phyloP scores from a whole-genome alignment of 306 rosid species.

The Spatholobus suberectus region DNA sequence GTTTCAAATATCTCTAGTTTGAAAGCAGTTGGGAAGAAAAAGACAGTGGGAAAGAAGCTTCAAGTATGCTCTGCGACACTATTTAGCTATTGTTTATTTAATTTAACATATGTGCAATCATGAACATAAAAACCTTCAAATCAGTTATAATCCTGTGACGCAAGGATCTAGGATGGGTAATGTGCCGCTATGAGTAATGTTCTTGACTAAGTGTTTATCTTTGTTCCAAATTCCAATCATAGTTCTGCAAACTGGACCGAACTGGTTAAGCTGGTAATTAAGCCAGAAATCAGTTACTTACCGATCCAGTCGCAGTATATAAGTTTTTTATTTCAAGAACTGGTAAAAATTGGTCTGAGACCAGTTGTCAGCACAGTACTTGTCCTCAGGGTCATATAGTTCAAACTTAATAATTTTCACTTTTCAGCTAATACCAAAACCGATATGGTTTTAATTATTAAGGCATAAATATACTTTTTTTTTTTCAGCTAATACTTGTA shows the following conservation, averaged over 20 bases:
- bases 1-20: conserved; percentile 36
- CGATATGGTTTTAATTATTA: background rate
- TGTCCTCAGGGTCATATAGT: background rate
- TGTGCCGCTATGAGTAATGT: background rate
- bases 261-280: background rate
- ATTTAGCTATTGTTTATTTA: background rate
- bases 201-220: background rate
- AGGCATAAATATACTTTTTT: background rate
- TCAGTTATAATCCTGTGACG: conserved; percentile 5
- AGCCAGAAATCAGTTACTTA: background rate
- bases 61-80: conserved; percentile 29
- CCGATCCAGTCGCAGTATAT: background rate
- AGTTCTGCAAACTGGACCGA: background rate
- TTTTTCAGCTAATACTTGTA: background rate
- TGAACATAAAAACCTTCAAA: conserved; percentile 22
- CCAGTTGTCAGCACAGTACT: background rate
- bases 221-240: background rate
- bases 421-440: conserved; percentile 29
- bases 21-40: conserved; percentile 59
- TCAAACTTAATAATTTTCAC: background rate
- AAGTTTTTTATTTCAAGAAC: conserved; percentile 4
- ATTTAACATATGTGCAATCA: conserved; percentile 9
- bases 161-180: conserved; percentile 23
- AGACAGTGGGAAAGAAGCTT: conserved; percentile 59
- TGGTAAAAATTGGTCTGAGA: background rate